These are phyloP conservation scores for Debaryomyces nepalensis DNA, from an alignment of 1,139 yeast species.

Conservation along the genomic window DNA sequence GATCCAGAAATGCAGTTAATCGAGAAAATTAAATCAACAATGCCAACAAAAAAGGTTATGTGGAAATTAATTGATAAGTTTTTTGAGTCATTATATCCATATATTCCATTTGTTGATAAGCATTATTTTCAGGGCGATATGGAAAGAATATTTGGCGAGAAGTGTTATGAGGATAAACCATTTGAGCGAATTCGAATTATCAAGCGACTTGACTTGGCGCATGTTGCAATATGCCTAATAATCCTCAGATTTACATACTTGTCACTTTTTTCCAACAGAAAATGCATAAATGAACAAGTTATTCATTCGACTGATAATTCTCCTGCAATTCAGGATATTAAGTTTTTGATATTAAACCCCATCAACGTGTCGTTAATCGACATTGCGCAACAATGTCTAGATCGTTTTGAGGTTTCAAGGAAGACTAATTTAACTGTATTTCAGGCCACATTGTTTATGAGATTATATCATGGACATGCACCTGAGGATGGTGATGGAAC, in stretches of 20 bases:
- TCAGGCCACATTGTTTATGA: slow-evolving; percentile 43
- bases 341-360: slow-evolving; percentile 28
- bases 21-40: slow-evolving; percentile 26
- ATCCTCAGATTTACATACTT: slow-evolving; percentile 31
- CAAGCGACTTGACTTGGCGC: slow-evolving; percentile 28
- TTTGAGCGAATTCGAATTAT: slow-evolving; percentile 23
- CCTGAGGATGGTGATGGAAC: slow-evolving; percentile 56
- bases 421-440: slow-evolving; percentile 31
- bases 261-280: slow-evolving; percentile 29
- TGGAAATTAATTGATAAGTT: slow-evolving; percentile 38
- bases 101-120: slow-evolving; percentile 57
- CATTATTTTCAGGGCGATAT: slow-evolving; percentile 25
- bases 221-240: slow-evolving; percentile 28
- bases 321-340: slow-evolving; percentile 16
- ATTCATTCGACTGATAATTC: slow-evolving; percentile 17
- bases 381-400: slow-evolving; percentile 31
- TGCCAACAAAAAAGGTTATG: slow-evolving; percentile 47
- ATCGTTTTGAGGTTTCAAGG: slow-evolving; percentile 30
- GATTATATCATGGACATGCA: slow-evolving; percentile 49
- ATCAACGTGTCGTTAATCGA: slow-evolving; percentile 27
- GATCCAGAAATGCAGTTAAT: slow-evolving; percentile 29
- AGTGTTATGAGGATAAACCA: slow-evolving; percentile 18
- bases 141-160: slow-evolving; percentile 26
- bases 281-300: slow-evolving; percentile 22
- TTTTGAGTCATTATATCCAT: slow-evolving; percentile 51